Conservation (phyloP, 148 eudicot species). For the Camellia sinensis region DNA sequence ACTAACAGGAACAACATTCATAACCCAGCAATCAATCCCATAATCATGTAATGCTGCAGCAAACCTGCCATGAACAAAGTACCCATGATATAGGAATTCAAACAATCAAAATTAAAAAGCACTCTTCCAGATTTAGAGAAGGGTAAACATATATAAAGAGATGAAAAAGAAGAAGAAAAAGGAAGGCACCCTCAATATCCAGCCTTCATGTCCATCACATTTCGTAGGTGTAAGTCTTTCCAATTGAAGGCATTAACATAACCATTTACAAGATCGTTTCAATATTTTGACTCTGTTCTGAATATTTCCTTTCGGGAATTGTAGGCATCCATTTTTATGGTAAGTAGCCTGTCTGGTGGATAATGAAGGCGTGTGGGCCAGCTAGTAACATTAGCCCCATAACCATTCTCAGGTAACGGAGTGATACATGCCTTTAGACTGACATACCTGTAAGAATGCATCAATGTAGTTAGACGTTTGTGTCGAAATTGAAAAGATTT, state of each 20-base stretch:
- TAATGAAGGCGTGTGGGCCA: conserved; percentile 76
- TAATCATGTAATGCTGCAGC: conserved; percentile 59
- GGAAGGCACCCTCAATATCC: conserved; percentile 66
- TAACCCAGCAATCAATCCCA: conserved; percentile 62
- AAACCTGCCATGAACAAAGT: conserved; percentile 42
- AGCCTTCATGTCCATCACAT: conserved; percentile 84
- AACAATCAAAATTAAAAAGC: background rate
- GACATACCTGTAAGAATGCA: conserved; percentile 46
- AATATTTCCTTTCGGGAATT: conserved; percentile 61
- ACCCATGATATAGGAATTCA: background rate
- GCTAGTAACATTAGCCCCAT: conserved; percentile 51
- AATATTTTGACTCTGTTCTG: conserved; percentile 64
- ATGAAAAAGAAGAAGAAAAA: background rate
- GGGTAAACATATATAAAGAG: background rate
- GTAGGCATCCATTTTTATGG: conserved; percentile 69
- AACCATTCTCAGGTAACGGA: conserved; percentile 52
- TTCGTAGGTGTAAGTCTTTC: conserved; percentile 41
- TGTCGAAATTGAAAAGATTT: background rate
- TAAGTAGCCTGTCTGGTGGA: conserved; percentile 64
- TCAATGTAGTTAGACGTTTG: background rate
- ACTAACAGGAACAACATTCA: conserved; percentile 80
- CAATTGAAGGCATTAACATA: conserved; percentile 46
- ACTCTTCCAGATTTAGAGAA: background rate
- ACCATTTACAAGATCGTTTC: conserved; percentile 51
- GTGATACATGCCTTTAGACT: conserved; percentile 59